Conservation (phyloP, 179 eudicot genomes). For the Corrigiola litoralis region DNA sequence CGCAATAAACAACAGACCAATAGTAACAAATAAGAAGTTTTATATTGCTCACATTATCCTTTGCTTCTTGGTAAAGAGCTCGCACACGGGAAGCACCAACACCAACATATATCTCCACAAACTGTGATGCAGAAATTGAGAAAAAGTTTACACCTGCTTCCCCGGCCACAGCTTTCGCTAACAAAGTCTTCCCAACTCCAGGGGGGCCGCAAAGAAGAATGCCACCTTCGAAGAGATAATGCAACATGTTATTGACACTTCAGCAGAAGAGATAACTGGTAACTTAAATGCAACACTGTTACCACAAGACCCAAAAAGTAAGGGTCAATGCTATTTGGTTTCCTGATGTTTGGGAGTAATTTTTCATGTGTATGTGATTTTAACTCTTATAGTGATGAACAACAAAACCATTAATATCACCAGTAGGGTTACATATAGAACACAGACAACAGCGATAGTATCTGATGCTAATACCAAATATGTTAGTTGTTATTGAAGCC, state of each 20-base stretch:
- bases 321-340: too few species aligned
- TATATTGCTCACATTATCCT: slow-evolving; percentile 55
- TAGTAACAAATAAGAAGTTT: slow-evolving; percentile 6
- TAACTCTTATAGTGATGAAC: too few species aligned
- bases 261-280: background rate
- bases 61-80: slow-evolving; percentile 93
- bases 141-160: slow-evolving; percentile 97
- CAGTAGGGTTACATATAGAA: too few species aligned
- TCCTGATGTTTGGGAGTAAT: background rate
- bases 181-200: slow-evolving; percentile 94
- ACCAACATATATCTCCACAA: slow-evolving; percentile 95
- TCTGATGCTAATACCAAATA: too few species aligned
- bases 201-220: slow-evolving; percentile 98
- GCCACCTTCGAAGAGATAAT: slow-evolving; percentile 55
- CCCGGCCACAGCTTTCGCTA: slow-evolving; percentile 98
- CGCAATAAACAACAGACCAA: background rate
- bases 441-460: too few species aligned
- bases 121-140: slow-evolving; percentile 93
- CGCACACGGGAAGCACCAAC: slow-evolving; percentile 97
- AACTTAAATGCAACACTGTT: background rate
- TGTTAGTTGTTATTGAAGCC: too few species aligned
- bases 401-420: too few species aligned
- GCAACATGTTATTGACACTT: slow-evolving; percentile 8
- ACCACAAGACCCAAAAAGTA: background rate
- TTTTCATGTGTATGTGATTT: too few species aligned